phyloP scores from a whole-genome alignment of 306 rosid species.

The Alnus rubra region DNA sequence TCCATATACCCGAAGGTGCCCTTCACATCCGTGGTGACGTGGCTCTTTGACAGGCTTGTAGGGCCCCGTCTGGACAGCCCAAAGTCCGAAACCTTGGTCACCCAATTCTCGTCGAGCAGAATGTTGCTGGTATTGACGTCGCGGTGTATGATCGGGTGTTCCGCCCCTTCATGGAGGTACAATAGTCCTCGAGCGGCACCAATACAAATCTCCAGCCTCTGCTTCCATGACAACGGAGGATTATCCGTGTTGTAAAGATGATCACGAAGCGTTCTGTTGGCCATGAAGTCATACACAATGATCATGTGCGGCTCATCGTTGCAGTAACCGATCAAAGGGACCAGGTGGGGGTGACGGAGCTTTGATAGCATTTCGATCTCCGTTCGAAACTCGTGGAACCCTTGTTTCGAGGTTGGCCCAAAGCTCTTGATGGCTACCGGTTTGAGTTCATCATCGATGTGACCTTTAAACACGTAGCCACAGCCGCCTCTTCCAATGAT shows the following conservation, averaged over 20 bases:
- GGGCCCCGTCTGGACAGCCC: background rate
- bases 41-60: background rate
- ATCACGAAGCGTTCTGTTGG: background rate
- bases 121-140: slow-evolving; percentile 1
- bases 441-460: slow-evolving; percentile 6
- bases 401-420: background rate
- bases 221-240: slow-evolving; percentile 1
- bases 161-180: background rate
- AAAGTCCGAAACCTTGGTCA: slow-evolving; percentile 1
- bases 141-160: background rate
- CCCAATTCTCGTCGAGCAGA: background rate
- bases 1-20: background rate
- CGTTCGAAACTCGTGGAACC: background rate
- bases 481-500: slow-evolving; percentile 17
- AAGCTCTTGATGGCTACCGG: background rate
- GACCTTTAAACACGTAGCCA: background rate
- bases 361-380: background rate
- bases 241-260: slow-evolving; percentile 8
- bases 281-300: background rate
- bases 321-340: slow-evolving; percentile 5
- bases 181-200: background rate
- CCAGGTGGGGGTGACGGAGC: background rate
- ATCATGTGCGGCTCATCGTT: background rate
- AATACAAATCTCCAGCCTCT: background rate
- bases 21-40: background rate